Evolutionary conservation across 352 stramenopile genomes (phyloP), one percentile per base, ranked within the genome.

Genomic region (Stramenopiles sp.): DNA sequence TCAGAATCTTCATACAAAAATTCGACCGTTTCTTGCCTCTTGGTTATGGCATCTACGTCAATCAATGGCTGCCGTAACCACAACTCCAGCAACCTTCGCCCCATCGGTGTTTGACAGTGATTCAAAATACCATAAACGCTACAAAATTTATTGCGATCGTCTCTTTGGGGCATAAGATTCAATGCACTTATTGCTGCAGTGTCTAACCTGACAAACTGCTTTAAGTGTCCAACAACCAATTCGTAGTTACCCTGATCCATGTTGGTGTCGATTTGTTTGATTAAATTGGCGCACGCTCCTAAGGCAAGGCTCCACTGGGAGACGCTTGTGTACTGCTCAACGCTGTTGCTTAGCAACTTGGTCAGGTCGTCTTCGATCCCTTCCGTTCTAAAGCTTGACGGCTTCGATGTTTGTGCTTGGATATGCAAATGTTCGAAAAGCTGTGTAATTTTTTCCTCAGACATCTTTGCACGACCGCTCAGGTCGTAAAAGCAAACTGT

Each of bases 11-110:
- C 88, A 22, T 98, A 89, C 84, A 98, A 95, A 30, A 91, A 84
- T 67, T 92, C 88, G 1, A 99, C 94, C 8, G 96, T 83, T 81
- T 95, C 89, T 82, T 98, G 94, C 32, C 96, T 90, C 30, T 84
- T 84, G 29, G 88, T 81, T 82, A 99, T 98, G 25, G 88, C 83
- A 7, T 85, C 82, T 0, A 94, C 84, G 81, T 98, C 87, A 0
- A 97, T 84, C 29, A 98, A 88, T 29, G 97, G 97, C 86, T 98
- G 95, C 75, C 94, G 88, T 76, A 99, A 92, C 96, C 96, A 99
- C n/a, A 93, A 88, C 85, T 98, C 91, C 30, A 99, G 87, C 30
- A 97, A 84, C 0, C 92, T 87, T 80, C 89, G 88, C 0, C 95
- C 95, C 92, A 98, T 97, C 22, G 87, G 85, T 0, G 95, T 98